Evolutionary conservation across 371 early-diverging fungal genomes (phyloP).

Genomic region (Actinomortierella ambigua): DNA sequence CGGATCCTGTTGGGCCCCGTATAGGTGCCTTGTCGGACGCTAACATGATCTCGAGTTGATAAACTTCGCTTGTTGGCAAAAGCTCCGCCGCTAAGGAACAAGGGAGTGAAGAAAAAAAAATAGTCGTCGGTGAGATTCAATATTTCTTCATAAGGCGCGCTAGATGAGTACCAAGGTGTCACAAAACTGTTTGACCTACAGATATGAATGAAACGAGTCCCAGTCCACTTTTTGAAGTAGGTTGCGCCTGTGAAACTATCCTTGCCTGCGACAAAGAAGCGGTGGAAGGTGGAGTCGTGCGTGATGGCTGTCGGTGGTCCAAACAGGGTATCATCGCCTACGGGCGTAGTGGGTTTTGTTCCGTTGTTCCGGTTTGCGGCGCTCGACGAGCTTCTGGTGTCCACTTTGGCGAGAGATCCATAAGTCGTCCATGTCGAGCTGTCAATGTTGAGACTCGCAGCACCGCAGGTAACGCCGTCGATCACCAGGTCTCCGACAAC

Average conservation of each 20-base stretch:
- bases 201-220: slow-evolving; percentile 18
- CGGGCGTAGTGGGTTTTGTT: slow-evolving; percentile 12
- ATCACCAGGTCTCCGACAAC: slow-evolving; percentile 58
- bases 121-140: background rate
- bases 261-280: slow-evolving; percentile 37
- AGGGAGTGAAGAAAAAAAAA: background rate
- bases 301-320: slow-evolving; percentile 34
- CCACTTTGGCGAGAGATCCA: slow-evolving; percentile 35
- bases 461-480: slow-evolving; percentile 46
- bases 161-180: no score
- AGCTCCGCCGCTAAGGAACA: slow-evolving; percentile 19
- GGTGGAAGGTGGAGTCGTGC: slow-evolving; percentile 31
- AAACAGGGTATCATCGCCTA: slow-evolving; percentile 9
- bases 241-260: slow-evolving; percentile 23
- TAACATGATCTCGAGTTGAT: slow-evolving; percentile 27
- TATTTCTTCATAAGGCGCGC: no score
- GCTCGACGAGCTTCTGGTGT: slow-evolving; percentile 42
- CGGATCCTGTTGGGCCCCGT: slow-evolving; percentile 3
- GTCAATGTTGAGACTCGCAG: slow-evolving; percentile 57
- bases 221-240: slow-evolving; percentile 40
- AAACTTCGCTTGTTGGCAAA: slow-evolving; percentile 29
- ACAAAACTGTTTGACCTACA: no score
- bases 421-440: slow-evolving; percentile 51
- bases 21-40: slow-evolving; percentile 22
- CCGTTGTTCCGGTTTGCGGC: slow-evolving; percentile 38